Evolutionary conservation across 495 filamentous ascomycete genomes (phyloP).

Genomic region (Jackrogersella multiformis): DNA sequence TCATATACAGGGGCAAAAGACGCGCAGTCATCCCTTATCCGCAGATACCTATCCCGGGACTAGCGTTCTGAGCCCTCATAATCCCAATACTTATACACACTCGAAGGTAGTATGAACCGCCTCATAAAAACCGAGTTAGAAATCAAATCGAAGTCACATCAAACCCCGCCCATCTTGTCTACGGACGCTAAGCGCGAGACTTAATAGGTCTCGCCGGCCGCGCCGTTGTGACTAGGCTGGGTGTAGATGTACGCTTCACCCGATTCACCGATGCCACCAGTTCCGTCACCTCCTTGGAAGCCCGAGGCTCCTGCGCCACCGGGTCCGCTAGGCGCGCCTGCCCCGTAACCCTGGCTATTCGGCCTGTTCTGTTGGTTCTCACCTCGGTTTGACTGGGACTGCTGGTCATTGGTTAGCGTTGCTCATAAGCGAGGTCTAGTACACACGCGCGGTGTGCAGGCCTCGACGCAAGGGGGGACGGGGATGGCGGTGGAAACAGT

Average conservation of each 20-base stretch:
- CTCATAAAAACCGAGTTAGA: slow-evolving; percentile 11
- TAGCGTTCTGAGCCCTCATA: slow-evolving; percentile 17
- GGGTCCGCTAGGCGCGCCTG: slow-evolving; percentile 56
- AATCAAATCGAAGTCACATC: slow-evolving; percentile 13
- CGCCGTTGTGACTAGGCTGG: slow-evolving; percentile 76
- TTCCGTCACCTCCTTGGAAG: slow-evolving; percentile 67
- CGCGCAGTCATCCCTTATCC: slow-evolving; percentile 28
- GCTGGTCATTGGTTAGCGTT: slow-evolving; percentile 53
- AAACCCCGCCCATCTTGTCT: slow-evolving; percentile 6
- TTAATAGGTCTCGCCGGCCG: slow-evolving; percentile 59
- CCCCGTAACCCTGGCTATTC: slow-evolving; percentile 73
- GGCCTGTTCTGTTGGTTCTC: slow-evolving; percentile 75
- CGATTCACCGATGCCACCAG: slow-evolving; percentile 68
- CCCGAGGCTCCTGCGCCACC: slow-evolving; percentile 53
- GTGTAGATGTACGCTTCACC: slow-evolving; percentile 71
- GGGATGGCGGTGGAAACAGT: slow-evolving; percentile 55
- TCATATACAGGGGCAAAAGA: slow-evolving; percentile 48
- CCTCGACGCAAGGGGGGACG: slow-evolving; percentile 25
- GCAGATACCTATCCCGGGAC: slow-evolving; percentile 21
- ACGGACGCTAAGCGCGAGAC: slow-evolving; percentile 31
- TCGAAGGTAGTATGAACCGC: slow-evolving; percentile 31
- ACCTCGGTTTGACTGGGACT: slow-evolving; percentile 80
- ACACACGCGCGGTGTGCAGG: slow-evolving; percentile 6
- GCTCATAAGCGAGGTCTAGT: slow-evolving; percentile 20
- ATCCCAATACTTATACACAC: slow-evolving; percentile 45